Evolutionary conservation across 2,329 filamentous ascomycete genomes (phyloP).

Genomic region (Albifimbria verrucaria): DNA sequence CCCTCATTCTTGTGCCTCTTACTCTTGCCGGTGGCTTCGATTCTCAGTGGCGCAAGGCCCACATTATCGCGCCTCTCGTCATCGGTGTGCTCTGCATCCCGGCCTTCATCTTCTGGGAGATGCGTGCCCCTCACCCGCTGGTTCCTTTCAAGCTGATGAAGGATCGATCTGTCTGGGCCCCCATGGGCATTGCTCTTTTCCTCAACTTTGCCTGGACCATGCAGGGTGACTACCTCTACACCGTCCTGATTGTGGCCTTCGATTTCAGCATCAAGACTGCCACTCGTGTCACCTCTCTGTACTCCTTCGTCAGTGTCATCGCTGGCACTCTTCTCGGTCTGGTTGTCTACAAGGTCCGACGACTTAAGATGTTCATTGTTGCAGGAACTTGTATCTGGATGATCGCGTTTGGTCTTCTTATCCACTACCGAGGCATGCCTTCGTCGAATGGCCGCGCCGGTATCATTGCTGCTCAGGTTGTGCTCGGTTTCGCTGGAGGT

Average conservation of each 20-base stretch:
- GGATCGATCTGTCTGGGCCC: conserved; percentile 62
- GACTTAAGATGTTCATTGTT: conserved; percentile 62
- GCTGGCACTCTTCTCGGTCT: conserved; percentile 54
- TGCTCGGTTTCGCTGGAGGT: conserved; percentile 61
- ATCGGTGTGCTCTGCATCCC: conserved; percentile 45
- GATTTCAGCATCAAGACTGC: conserved; percentile 54
- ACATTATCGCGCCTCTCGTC: conserved; percentile 42
- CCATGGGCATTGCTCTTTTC: conserved; percentile 55
- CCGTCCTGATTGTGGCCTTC: conserved; percentile 59
- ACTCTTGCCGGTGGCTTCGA: conserved; percentile 42
- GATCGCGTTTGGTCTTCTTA: conserved; percentile 63
- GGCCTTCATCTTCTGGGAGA: conserved; percentile 47
- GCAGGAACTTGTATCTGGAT: conserved; percentile 57
- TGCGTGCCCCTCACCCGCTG: conserved; percentile 48
- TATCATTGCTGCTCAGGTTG: conserved; percentile 59
- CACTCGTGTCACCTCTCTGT: conserved; percentile 58
- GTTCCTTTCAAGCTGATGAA: conserved; percentile 59
- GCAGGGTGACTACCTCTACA: conserved; percentile 63
- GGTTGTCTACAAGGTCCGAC: conserved; percentile 54
- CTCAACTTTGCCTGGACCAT: conserved; percentile 60
- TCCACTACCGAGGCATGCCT: conserved; percentile 56
- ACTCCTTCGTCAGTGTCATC: conserved; percentile 55
- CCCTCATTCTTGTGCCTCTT: conserved; percentile 41
- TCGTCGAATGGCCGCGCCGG: conserved; percentile 43
- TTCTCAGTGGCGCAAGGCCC: conserved; percentile 32